Percentiles rank a stretch among this genome's conserved stretches.
These are phyloP conservation scores for Alternaria brassicae DNA, from an alignment of 2,329 filamentous ascomycete species.

Conservation along the genomic window DNA sequence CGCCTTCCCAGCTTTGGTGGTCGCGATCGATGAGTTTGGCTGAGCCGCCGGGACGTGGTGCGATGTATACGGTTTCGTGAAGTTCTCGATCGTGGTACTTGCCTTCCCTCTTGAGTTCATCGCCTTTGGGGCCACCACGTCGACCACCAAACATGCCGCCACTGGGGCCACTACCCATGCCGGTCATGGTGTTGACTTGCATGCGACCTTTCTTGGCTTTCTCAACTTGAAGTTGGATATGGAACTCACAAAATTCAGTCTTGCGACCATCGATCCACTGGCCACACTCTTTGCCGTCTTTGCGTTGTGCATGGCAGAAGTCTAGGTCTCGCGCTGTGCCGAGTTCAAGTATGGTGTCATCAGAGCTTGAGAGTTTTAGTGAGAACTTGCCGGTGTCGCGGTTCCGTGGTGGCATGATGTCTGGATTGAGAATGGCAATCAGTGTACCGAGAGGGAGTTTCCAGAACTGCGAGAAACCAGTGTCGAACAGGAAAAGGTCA, in stretches of 20 bases:
- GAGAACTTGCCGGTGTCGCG: conserved; percentile 84
- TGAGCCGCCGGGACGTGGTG: conserved; percentile 57
- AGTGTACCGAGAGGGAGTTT: conserved; percentile 92
- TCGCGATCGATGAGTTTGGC: conserved; percentile 71
- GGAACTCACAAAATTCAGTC: conserved; percentile 91
- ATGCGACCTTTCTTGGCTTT: conserved; percentile 73
- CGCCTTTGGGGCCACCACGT: conserved; percentile 31
- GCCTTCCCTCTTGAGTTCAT: conserved; percentile 45
- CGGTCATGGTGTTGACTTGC: conserved; percentile 77
- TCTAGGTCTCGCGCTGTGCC: conserved; percentile 84
- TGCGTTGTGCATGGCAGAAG: conserved; percentile 84
- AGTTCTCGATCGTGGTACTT: conserved; percentile 64
- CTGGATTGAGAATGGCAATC: conserved; percentile 89
- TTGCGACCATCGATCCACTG: conserved; percentile 88
- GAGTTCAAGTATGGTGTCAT: conserved; percentile 89
- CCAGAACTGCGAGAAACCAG: conserved; percentile 91
- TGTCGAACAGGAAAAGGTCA: conserved; percentile 90
- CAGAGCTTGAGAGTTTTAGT: conserved; percentile 82
- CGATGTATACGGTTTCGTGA: conserved; percentile 58
- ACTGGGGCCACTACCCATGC: conserved; percentile 49
- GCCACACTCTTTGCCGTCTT: conserved; percentile 80
- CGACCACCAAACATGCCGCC: conserved; percentile 43
- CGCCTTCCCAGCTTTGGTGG: conserved; percentile 52
- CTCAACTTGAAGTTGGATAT: conserved; percentile 80
- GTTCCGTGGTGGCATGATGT: conserved; percentile 84